Evolutionary conservation across 345 rosid species (phyloP).

Genomic region (Arabidopsis arenosa): DNA sequence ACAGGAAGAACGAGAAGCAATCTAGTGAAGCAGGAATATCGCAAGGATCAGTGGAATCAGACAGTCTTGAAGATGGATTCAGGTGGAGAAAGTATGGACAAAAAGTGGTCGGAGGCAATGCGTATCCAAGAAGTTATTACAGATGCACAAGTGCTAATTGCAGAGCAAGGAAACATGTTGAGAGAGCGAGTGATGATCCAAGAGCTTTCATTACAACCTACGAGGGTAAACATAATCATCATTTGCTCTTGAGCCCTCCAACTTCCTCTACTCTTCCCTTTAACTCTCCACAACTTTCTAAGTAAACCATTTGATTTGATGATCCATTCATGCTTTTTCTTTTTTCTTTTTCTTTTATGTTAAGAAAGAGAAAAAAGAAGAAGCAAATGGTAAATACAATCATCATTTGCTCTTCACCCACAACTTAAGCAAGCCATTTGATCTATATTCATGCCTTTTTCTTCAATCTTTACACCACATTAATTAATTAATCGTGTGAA

Average conservation of each 20-base stretch:
- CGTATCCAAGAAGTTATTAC: conserved; percentile 97
- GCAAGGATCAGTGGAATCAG: conserved; percentile 70
- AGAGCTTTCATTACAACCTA: conserved; percentile 88
- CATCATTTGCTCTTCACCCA: conserved; percentile 67
- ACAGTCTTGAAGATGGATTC: conserved; percentile 84
- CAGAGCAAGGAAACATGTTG: conserved; percentile 91
- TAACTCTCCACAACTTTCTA: conserved; percentile 32
- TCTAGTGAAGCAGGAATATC: conserved; percentile 57
- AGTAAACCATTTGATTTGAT: conserved; percentile 1
- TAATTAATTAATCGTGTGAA: conserved; percentile 18
- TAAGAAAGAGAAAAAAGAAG: neutral
- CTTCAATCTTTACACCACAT: conserved; percentile 21
- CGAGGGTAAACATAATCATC: conserved; percentile 94
- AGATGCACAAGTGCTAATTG: conserved; percentile 83
- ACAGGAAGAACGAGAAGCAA: conserved; percentile 68
- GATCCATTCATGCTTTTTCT: conserved; percentile 6
- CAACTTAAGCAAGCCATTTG: conserved; percentile 17
- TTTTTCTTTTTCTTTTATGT: neutral
- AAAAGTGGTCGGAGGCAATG: conserved; percentile 93
- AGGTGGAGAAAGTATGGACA: conserved; percentile 99
- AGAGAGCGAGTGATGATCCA: conserved; percentile 90
- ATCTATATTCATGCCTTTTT: neutral
- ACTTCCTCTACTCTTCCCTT: conserved; percentile 33
- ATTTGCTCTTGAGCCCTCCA: conserved; percentile 59
- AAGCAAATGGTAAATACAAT: conserved; percentile 65